Evolutionary conservation across 208 protist genomes (phyloP).

Genomic region (Wallacemonas collosoma): DNA sequence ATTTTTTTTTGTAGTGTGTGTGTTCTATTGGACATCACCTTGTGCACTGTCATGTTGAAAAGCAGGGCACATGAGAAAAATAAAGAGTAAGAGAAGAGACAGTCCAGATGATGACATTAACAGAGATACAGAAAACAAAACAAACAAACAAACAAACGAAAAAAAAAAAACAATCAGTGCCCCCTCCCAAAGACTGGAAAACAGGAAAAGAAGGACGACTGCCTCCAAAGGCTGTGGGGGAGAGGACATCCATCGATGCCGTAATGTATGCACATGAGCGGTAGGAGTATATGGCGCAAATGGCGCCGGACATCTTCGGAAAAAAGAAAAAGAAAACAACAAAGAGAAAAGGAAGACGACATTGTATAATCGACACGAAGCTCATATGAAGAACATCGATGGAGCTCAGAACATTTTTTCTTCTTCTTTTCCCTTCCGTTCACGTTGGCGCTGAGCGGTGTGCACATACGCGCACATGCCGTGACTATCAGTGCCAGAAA

Average conservation of each 20-base stretch:
- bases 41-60: no score
- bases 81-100: constrained; percentile 6
- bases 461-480: no score
- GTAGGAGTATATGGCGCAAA: no score
- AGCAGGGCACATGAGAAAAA: constrained; percentile 3
- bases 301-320: neutral
- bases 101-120: neutral
- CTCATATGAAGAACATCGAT: neutral
- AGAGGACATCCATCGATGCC: neutral
- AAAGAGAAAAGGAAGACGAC: constrained; percentile 1
- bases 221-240: neutral
- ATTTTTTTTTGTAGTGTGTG: neutral
- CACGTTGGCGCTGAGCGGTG: no score
- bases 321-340: neutral
- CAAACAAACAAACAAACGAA: constrained; percentile 8
- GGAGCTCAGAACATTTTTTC: neutral
- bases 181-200: no score
- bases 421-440: no score
- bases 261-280: constrained; percentile 2
- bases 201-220: neutral
- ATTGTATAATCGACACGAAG: neutral
- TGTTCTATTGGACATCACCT: no score
- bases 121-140: neutral
- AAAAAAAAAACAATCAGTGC: neutral
- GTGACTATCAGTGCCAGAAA: no score